Percentiles rank a stretch among this genome's conserved stretches.
These are phyloP conservation scores for Mycena filopes DNA, from an alignment of 768 basidiomycete genomes.

Conservation along the genomic window DNA sequence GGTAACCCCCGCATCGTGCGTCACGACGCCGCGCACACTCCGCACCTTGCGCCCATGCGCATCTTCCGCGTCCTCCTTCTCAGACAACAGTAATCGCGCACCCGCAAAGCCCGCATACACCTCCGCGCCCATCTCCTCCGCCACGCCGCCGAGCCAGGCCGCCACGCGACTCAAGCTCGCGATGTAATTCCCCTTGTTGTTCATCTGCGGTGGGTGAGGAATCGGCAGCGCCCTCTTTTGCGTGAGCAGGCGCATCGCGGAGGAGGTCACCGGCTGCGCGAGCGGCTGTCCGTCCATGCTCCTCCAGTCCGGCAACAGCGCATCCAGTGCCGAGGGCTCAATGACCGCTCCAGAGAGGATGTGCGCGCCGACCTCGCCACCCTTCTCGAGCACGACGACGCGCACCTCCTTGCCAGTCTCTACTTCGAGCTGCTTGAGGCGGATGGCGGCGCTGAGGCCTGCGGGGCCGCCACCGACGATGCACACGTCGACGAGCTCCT, in stretches of 20 bases:
- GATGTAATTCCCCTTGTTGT: slow-evolving; percentile 93
- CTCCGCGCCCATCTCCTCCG: slow-evolving; percentile 89
- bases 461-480: slow-evolving; percentile 98
- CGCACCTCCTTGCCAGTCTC: slow-evolving; percentile 84
- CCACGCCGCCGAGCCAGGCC: slow-evolving; percentile 88
- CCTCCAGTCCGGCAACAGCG: slow-evolving; percentile 89
- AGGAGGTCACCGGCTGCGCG: slow-evolving; percentile 79
- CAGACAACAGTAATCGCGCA: slow-evolving; percentile 80
- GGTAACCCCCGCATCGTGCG: slow-evolving; percentile 95
- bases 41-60: slow-evolving; percentile 54
- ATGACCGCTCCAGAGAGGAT: slow-evolving; percentile 96
- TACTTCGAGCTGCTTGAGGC: slow-evolving; percentile 90
- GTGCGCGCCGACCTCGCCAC: slow-evolving; percentile 91
- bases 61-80: slow-evolving; percentile 56
- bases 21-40: slow-evolving; percentile 81
- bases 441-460: slow-evolving; percentile 94
- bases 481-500: slow-evolving; percentile 95
- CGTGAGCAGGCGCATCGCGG: slow-evolving; percentile 89
- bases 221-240: slow-evolving; percentile 75
- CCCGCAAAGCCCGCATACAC: slow-evolving; percentile 98
- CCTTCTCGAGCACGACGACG: slow-evolving; percentile 96
- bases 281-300: slow-evolving; percentile 75
- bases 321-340: slow-evolving; percentile 90
- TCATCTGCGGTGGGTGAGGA: slow-evolving; percentile 98
- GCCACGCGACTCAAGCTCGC: slow-evolving; percentile 89